Evolutionary conservation across 352 stramenopile species (phyloP), one percentile per base, ranked within the genome.

Genomic region (Nothophytophthora sp.): DNA sequence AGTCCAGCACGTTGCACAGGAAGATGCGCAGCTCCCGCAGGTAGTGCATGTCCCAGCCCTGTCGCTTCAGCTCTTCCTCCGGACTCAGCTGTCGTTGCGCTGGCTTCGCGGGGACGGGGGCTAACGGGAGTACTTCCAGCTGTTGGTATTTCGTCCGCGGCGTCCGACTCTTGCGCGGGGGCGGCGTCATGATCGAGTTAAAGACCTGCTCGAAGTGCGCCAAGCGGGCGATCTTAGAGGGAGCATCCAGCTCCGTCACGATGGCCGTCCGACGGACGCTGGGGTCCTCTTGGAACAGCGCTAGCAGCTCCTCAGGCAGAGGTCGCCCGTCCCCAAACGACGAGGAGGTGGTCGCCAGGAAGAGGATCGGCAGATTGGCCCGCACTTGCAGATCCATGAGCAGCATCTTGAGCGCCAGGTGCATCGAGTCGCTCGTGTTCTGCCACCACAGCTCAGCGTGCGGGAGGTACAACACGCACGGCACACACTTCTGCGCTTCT

Each of bases 1-100:
- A 95, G 45, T 90, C 73, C 9, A 96, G 53, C 20, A 95, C 86
- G 42, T 94, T 76, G 20, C 81, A 69, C 24, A 96, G 69, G 53
- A 96, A 96, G 30, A 95, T 95, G 9, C 88, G 86, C 48, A 96
- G 53, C 57, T 96, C 88, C 4, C 88, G 84, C 15, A 96, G 43
- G 35, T 76, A 90, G 51, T 96, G 86, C 34, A 88, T 44, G n/a
- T 96, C 88, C 28, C 73, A 68, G 16, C 96, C 79, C 30, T 78
- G 80, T 7, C 79, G 62, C 18, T 67, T 66, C 27, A 53, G 60
- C 18, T 82, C 37, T 33, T 85, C 68, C 56, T 73, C 74, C 4
- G 51, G 25, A 0, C 69, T 76, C 13, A 82, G 38, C 1, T 72
- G 35, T 2, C 59, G 41, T 33, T 63, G 47, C n/a, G 38, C 50